These are phyloP conservation scores for Pyrenochaeta sp. DNA, from an alignment of 2,329 filamentous ascomycete genomes.

Conservation along the genomic window DNA sequence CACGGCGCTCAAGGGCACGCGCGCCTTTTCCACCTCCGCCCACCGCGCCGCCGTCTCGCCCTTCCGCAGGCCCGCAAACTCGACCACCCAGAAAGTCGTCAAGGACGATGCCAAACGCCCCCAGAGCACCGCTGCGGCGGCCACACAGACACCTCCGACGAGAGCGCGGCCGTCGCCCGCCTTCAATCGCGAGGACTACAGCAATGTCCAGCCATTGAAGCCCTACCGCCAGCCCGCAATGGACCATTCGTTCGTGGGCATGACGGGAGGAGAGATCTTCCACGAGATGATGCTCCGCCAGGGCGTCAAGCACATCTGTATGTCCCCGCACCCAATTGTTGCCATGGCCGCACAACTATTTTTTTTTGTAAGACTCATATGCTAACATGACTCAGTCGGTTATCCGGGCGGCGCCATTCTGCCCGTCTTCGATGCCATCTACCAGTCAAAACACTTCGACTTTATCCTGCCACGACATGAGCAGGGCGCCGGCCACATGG, in stretches of 20 bases:
- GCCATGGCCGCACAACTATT: neutral
- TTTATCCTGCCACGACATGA: conserved; percentile 96
- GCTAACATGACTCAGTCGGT: conserved; percentile 52
- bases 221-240: conserved; percentile 58
- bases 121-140: conserved; percentile 52
- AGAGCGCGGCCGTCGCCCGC: conserved; percentile 55
- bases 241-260: conserved; percentile 79
- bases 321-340: conserved; percentile 50
- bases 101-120: conserved; percentile 52
- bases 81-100: conserved; percentile 35
- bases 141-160: conserved; percentile 37
- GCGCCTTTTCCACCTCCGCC: conserved; percentile 54
- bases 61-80: conserved; percentile 48
- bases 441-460: conserved; percentile 96
- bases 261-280: conserved; percentile 95
- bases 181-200: conserved; percentile 58
- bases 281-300: conserved; percentile 99
- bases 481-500: conserved; percentile 98
- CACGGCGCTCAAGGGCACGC: conserved; percentile 47
- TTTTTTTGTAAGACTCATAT: neutral
- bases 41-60: conserved; percentile 53
- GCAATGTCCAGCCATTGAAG: conserved; percentile 55
- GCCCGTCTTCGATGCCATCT: conserved; percentile 97
- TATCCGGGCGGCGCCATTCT: conserved; percentile 97
- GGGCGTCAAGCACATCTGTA: conserved; percentile 92